Conservation (phyloP, 164 flowering plant genomes). For the Chimonanthus praecox region DNA sequence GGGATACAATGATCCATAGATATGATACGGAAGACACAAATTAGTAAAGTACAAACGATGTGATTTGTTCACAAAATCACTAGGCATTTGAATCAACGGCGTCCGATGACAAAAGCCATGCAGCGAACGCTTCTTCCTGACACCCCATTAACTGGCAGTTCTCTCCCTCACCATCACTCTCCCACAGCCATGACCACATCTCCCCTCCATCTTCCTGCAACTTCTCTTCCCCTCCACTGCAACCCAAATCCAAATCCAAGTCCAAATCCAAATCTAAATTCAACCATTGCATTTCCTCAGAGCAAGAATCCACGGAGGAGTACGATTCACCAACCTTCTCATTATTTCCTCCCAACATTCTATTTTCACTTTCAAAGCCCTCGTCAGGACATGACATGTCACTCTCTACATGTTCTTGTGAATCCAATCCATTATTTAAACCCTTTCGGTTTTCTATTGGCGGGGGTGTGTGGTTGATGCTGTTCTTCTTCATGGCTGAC, state of each 20-base stretch:
- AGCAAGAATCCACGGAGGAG: constrained; percentile 6
- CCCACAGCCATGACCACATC: constrained; percentile 39
- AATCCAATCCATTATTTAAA: neutral
- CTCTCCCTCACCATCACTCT: constrained; percentile 8
- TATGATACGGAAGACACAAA: too few relatives aligned
- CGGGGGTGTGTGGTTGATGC: constrained; percentile 4
- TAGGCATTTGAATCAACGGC: neutral
- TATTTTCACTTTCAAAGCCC: constrained; percentile 9
- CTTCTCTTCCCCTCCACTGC: constrained; percentile 10
- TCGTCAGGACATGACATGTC: neutral
- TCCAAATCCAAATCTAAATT: neutral
- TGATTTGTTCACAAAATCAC: too few relatives aligned
- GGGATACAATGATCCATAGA: too few relatives aligned
- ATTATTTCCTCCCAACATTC: constrained; percentile 8
- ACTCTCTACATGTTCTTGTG: neutral
- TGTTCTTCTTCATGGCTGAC: constrained; percentile 29
- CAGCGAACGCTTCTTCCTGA: constrained; percentile 4
- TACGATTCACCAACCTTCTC: neutral
- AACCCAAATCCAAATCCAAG: constrained; percentile 22
- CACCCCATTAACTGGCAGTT: neutral
- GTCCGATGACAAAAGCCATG: constrained; percentile 9
- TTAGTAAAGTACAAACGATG: too few relatives aligned
- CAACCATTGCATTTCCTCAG: constrained; percentile 16
- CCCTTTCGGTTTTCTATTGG: neutral
- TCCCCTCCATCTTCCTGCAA: constrained; percentile 23